Conservation (phyloP, 73 alveolate genomes). For the Paramecium tetraurelia region DNA sequence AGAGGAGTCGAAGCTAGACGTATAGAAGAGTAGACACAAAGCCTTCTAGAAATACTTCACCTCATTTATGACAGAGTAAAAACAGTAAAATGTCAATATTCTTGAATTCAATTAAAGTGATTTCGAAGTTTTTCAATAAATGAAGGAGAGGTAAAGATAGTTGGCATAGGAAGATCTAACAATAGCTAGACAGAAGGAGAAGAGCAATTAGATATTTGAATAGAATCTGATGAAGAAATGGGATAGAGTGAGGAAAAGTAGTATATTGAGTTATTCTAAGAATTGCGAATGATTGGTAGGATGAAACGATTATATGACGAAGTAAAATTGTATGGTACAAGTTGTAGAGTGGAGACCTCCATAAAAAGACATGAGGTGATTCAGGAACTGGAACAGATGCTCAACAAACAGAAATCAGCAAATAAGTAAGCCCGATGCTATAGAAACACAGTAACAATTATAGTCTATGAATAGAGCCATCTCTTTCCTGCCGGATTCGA, state of each 20-base stretch:
- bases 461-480: neutral
- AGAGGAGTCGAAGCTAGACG: neutral
- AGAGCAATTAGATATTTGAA: neutral
- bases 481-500: conserved; percentile 2
- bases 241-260: conserved; percentile 53
- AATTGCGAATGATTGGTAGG: conserved; percentile 34
- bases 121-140: neutral
- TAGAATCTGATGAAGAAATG: neutral
- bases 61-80: neutral
- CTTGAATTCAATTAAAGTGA: conserved; percentile 21
- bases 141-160: neutral
- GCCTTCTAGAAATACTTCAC: neutral
- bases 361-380: conserved; percentile 47
- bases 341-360: conserved; percentile 44
- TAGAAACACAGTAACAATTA: neutral
- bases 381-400: conserved; percentile 4
- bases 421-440: conserved; percentile 10
- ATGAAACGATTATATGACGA: conserved; percentile 41
- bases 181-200: neutral
- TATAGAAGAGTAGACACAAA: neutral
- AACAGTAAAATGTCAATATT: neutral
- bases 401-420: conserved; percentile 8
- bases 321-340: conserved; percentile 49
- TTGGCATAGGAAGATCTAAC: conserved; percentile 26
- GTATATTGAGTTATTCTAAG: neutral